Evolutionary conservation across 768 basidiomycete species (phyloP), one percentile per base, ranked within the genome.

Genomic region (Kwoniella bestiolae): DNA sequence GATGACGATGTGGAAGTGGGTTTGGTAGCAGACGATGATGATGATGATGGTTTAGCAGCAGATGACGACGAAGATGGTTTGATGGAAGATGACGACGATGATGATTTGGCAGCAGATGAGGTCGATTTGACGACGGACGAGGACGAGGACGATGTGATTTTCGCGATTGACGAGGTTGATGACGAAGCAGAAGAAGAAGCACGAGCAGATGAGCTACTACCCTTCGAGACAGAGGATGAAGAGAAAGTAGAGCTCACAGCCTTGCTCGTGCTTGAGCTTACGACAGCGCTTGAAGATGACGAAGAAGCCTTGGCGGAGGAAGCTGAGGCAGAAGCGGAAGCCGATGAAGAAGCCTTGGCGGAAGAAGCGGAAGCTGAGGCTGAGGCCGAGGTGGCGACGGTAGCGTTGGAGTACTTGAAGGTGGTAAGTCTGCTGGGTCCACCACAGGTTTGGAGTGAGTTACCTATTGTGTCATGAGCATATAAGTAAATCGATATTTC

Each of bases 361-460:
- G 62, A 26, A 9, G 63, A 60, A 53, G 63, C 31, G 11, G 63
- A 60, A 35, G 65, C 21, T 1, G 60, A 57, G 12, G 69, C 29
- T 11, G 64, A 49, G 28, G 69, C 34, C 16, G 61, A 34, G 31
- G 64, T 47, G 26, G 60, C 32, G 14, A 44, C 31, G 23, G 50
- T 51, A 25, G 56, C 60, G 63, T 64, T 59, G 35, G 67, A 56
- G 46, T 46, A 70, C 26, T 50, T 55, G 68, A 70, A 79, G 23
- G 68, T 70, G 34, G 64, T 68, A 31, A 80, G 63, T 28, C 72
- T 28, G 52, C 26, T 57, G 16, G 60, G 52, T 18, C 70, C 79
- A 44, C 79, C 79, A 52, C 79, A 80, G 23, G 59, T 68, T 46
- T 53, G 45, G 21, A 41, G 25, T 8, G 60, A 41, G 59, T 71